These are phyloP conservation scores for Geotrichum reessii DNA, from an alignment of 1,139 yeast genomes.

Conservation along the genomic window DNA sequence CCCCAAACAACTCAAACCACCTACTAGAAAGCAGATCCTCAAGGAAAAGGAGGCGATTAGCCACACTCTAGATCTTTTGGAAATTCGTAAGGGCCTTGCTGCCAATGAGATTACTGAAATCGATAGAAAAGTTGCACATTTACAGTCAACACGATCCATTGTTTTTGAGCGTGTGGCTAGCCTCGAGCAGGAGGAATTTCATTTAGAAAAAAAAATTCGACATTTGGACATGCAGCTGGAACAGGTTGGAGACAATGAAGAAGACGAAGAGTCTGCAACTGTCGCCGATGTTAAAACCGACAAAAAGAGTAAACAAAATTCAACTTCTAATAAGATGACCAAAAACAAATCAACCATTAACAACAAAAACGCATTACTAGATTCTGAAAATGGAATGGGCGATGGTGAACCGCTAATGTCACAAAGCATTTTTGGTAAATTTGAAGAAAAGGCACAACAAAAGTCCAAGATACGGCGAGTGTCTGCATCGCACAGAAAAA, in stretches of 20 bases:
- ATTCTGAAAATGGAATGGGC: not conserved
- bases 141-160: constrained; percentile 46
- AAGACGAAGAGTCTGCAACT: constrained; percentile 11
- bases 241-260: constrained; percentile 25
- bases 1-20: constrained; percentile 16
- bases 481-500: constrained; percentile 40
- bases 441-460: constrained; percentile 27
- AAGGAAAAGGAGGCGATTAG: constrained; percentile 40
- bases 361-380: not conserved
- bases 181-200: constrained; percentile 54
- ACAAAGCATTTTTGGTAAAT: constrained; percentile 39
- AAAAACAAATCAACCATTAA: not conserved
- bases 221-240: constrained; percentile 41
- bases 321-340: not conserved
- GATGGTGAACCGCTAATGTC: constrained; percentile 29
- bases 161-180: constrained; percentile 54
- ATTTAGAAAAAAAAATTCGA: constrained; percentile 44
- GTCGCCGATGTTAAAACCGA: not conserved
- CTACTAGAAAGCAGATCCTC: constrained; percentile 32
- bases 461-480: constrained; percentile 18
- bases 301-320: not conserved
- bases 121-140: constrained; percentile 49
- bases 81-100: constrained; percentile 58
- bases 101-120: constrained; percentile 58
- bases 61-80: constrained; percentile 49